Conservation (phyloP, 257 asterid genomes). For the Rhazya stricta region DNA sequence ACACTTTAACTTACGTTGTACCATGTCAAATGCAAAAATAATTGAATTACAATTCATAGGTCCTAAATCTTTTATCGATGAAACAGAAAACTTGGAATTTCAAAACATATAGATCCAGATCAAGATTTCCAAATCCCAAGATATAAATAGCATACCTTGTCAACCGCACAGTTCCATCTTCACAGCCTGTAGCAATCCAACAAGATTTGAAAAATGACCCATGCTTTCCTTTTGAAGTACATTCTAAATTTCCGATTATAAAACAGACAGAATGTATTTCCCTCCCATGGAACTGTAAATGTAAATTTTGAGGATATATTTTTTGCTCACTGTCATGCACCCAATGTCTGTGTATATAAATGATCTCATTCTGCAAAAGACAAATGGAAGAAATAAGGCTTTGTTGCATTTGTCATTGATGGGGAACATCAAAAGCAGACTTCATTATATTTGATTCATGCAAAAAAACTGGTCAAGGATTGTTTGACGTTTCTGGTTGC, state of each 20-base stretch:
- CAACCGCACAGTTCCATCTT: conserved; percentile 96
- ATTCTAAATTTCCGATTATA: conserved; percentile 35
- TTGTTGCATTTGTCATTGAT: not conserved
- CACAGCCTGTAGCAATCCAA: conserved; percentile 95
- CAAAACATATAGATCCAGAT: not conserved
- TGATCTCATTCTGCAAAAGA: conserved; percentile 66
- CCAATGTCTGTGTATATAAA: conserved; percentile 68
- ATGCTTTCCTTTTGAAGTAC: conserved; percentile 35
- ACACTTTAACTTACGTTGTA: conserved; percentile 5
- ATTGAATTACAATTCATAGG: not conserved
- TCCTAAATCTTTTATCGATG: not conserved
- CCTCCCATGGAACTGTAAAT: conserved; percentile 94
- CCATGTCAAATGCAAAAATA: not conserved
- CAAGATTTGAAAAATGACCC: conserved; percentile 31
- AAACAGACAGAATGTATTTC: conserved; percentile 87
- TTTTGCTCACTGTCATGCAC: conserved; percentile 44
- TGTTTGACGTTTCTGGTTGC: not conserved
- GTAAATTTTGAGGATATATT: conserved; percentile 73
- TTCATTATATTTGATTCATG: not conserved
- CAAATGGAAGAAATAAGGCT: conserved; percentile 16
- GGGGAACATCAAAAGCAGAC: not conserved
- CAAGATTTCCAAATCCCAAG: conserved; percentile 5
- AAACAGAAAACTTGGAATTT: not conserved
- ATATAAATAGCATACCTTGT: conserved; percentile 49
- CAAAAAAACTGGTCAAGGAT: not conserved